Conservation (phyloP, 2,329 filamentous ascomycete genomes). For the Fusarium austroafricanum region DNA sequence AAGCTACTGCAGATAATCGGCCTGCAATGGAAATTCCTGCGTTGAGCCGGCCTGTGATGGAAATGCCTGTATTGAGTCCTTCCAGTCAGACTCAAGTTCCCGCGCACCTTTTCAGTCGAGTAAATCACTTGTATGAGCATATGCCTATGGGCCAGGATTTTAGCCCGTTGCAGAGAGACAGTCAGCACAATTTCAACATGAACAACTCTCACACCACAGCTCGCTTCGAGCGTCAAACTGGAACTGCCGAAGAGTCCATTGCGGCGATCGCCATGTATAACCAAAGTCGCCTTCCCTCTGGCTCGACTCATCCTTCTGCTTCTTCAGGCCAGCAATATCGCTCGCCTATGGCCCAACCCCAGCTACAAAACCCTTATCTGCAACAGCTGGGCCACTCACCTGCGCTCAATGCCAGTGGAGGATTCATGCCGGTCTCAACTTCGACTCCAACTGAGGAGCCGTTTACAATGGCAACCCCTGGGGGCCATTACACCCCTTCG, state of each 20-base stretch:
- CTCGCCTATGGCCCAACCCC: neutral
- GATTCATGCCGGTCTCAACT: neutral
- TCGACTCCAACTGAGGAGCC: neutral
- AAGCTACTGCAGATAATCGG: neutral
- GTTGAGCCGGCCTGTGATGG: neutral
- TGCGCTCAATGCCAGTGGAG: neutral
- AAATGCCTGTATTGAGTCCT: neutral
- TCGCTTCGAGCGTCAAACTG: conserved; percentile 19
- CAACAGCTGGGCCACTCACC: neutral
- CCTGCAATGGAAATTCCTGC: neutral
- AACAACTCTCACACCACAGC: conserved; percentile 8
- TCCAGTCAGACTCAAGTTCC: neutral
- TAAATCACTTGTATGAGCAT: conserved; percentile 7
- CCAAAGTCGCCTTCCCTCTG: neutral
- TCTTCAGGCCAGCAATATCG: neutral
- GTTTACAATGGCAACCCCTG: neutral
- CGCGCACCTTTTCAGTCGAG: neutral
- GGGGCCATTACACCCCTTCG: conserved; percentile 1
- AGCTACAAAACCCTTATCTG: neutral
- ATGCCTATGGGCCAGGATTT: neutral
- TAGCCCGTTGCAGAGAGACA: neutral
- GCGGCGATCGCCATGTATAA: conserved; percentile 4
- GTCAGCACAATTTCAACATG: conserved; percentile 1
- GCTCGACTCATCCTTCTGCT: neutral
- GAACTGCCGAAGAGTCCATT: conserved; percentile 33